Conservation (phyloP, 208 protist species). For the Trichomonas tenax region DNA sequence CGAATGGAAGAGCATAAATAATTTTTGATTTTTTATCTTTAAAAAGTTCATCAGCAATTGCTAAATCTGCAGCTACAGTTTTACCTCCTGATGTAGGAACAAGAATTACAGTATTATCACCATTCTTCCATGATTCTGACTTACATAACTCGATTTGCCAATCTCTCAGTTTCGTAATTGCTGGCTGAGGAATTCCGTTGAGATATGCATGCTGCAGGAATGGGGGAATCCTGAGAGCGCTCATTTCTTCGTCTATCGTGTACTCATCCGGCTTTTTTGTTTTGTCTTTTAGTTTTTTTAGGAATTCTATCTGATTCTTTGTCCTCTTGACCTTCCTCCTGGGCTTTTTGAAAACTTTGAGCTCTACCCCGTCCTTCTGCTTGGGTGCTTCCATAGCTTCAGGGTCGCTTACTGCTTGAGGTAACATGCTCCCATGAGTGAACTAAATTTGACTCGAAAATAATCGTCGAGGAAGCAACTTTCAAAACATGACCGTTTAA, state of each 20-base stretch:
- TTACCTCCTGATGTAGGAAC: slow-evolving; percentile 21
- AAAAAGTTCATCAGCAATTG: neutral
- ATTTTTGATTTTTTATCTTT: neutral
- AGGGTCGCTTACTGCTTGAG: neutral
- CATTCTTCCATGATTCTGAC: neutral
- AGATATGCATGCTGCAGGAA: slow-evolving; percentile 8
- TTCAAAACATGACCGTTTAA: neutral
- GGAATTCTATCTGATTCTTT: neutral
- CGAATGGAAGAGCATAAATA: neutral
- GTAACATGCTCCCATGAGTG: neutral
- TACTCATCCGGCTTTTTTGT: neutral
- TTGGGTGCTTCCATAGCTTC: neutral
- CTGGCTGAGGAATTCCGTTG: neutral
- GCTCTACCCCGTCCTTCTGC: neutral
- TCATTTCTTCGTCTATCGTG: neutral
- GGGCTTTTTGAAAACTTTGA: neutral
- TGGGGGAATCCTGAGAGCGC: neutral
- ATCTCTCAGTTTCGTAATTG: neutral
- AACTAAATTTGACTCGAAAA: neutral
- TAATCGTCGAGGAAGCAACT: neutral
- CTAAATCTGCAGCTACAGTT: neutral
- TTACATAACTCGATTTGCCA: neutral
- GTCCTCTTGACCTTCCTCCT: neutral
- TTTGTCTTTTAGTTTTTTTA: neutral
- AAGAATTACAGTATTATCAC: neutral